These are phyloP conservation scores for Arthrobotrys entomopaga DNA, from an alignment of 2,329 filamentous ascomycete genomes.

Conservation along the genomic window DNA sequence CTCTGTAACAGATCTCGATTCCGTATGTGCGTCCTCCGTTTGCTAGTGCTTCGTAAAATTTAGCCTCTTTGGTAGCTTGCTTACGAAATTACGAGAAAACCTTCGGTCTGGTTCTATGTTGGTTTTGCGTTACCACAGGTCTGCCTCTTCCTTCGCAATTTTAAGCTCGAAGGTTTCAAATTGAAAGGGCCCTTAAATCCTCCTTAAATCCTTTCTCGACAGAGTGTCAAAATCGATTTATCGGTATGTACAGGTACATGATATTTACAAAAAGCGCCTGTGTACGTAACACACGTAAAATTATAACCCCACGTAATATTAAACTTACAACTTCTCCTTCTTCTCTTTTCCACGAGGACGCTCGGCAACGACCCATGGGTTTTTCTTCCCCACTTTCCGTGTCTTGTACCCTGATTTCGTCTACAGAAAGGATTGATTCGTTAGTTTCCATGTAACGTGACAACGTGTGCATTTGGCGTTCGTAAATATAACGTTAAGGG, in stretches of 20 bases:
- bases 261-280: slow-evolving; percentile 12
- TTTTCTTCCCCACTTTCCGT: slow-evolving; percentile 55
- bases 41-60: slow-evolving; percentile 23
- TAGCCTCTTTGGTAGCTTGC: slow-evolving; percentile 25
- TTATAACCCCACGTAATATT: slow-evolving; percentile 2
- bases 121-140: background rate
- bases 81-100: slow-evolving; percentile 38
- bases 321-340: slow-evolving; percentile 48
- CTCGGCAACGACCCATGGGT: slow-evolving; percentile 48
- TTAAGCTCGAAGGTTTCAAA: no score
- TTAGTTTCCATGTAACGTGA: slow-evolving; percentile 42
- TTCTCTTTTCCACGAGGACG: slow-evolving; percentile 54
- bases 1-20: background rate
- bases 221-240: slow-evolving; percentile 2
- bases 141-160: no score
- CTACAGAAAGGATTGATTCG: slow-evolving; percentile 59
- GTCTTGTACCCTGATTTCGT: slow-evolving; percentile 66
- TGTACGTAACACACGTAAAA: slow-evolving; percentile 27
- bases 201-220: background rate
- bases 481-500: slow-evolving; percentile 27
- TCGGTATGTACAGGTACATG: background rate
- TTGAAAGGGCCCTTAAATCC: no score
- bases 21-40: background rate
- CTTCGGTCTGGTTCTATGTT: background rate
- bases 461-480: slow-evolving; percentile 15